A percentile compares a stretch with the other conserved stretches of the same genome.
phyloP scores from a whole-genome alignment of 164 flowering plant species.

The Liquidambar formosana region DNA sequence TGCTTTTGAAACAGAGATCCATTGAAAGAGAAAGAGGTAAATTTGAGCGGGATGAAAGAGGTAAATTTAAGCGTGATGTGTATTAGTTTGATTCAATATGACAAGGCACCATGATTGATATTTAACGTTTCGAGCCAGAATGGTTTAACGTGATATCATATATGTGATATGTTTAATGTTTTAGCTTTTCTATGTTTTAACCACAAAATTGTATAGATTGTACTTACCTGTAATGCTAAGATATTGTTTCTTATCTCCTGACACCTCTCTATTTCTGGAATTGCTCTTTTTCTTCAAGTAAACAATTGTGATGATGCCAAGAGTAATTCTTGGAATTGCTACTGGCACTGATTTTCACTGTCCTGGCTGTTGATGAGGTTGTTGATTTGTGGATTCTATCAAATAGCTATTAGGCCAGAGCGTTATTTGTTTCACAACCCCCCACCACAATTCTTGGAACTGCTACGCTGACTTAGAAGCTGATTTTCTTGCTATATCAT shows the following conservation, averaged over 20 bases:
- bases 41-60: neutral
- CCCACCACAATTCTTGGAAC: no score
- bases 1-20: conserved; percentile 34
- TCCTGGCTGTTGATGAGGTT: no score
- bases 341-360: no score
- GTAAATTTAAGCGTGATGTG: neutral
- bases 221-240: neutral
- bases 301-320: neutral
- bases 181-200: neutral
- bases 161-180: neutral
- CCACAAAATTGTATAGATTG: neutral
- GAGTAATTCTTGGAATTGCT: no score
- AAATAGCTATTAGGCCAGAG: no score
- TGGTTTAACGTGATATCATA: neutral
- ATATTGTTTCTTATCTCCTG: neutral
- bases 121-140: neutral
- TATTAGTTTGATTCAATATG: neutral
- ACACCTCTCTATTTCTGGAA: neutral
- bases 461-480: no score
- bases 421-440: no score
- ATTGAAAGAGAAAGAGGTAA: neutral
- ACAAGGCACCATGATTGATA: neutral
- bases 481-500: no score
- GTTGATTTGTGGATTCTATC: no score
- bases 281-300: neutral